Conservation (phyloP, 179 eudicot species). For the Drosera spatulata region DNA sequence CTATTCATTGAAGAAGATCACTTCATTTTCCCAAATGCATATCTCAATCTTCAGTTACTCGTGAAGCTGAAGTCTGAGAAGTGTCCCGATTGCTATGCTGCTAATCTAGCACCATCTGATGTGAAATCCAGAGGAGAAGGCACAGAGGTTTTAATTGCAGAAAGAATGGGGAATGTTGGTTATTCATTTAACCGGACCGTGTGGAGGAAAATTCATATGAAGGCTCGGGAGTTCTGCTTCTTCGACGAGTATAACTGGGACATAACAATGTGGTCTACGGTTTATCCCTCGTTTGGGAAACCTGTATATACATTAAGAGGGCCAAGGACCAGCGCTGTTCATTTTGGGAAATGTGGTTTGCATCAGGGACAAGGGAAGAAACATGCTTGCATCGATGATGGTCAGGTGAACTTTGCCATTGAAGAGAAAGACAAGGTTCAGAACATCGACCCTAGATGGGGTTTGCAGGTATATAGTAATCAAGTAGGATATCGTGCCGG, state of each 20-base stretch:
- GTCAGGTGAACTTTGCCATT: constrained; percentile 42
- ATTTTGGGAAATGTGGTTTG: constrained; percentile 91
- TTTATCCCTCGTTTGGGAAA: constrained; percentile 80
- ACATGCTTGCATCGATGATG: constrained; percentile 52
- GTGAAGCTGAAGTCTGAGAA: constrained; percentile 48
- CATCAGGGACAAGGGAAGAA: constrained; percentile 83
- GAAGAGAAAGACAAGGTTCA: constrained; percentile 43
- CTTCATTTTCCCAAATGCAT: constrained; percentile 83
- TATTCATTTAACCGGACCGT: constrained; percentile 75
- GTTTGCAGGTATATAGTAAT: constrained; percentile 31
- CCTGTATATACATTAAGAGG: constrained; percentile 79
- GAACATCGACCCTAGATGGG: constrained; percentile 59
- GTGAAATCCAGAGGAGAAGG: constrained; percentile 78
- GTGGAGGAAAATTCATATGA: constrained; percentile 71
- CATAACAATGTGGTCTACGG: constrained; percentile 96
- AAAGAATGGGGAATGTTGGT: constrained; percentile 88
- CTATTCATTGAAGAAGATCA: constrained; percentile 98
- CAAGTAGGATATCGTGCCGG: constrained; percentile 85
- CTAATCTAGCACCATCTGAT: constrained; percentile 74
- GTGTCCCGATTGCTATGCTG: constrained; percentile 78
- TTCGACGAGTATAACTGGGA: constrained; percentile 98
- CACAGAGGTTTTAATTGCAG: constrained; percentile 51
- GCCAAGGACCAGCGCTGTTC: constrained; percentile 81
- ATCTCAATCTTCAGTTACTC: constrained; percentile 61
- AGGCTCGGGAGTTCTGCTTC: constrained; percentile 62